Evolutionary conservation across 192 early-diverging fungal genomes (phyloP), one percentile per base, ranked within the genome.

Genomic region (Linnemannia elongata): DNA sequence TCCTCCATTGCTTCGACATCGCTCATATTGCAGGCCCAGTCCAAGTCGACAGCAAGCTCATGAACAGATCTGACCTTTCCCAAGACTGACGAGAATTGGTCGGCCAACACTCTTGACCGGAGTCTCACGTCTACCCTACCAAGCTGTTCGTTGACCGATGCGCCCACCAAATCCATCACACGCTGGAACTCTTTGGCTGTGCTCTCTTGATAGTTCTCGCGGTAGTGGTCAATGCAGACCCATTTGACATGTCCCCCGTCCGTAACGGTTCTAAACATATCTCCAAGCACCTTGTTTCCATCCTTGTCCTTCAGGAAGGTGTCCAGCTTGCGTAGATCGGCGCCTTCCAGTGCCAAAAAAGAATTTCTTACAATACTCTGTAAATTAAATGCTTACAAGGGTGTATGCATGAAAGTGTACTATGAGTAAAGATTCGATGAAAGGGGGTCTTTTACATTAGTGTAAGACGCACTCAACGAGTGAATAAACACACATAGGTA

Each of bases 181-280:
- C 41, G 24, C 35, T 15, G 45, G 60, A 77, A 77, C 38, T 41
- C 55, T 36, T 77, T 15, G 24, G 1, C 45, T 44, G 45, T 35
- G 44, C 30, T 77, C 47, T 77, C 57, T 63, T 77, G 44, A 44
- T 77, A 77, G 45, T 47, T 77, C 75, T 24, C 45, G 22, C 75
- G 75, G 45, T 60, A 76, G 38, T 76, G 41, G 41, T 41, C 41
- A 41, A 41, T 41, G 41, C 41, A 41, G 7, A 41, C 41, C 41
- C 41, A 41, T 7, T 41, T 41, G 41, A 41, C 41, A 41, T 41
- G 41, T 41, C 41, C 41, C 41, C 7, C 41, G 41, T 75, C 74
- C 20, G 74, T 75, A 6, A 54, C 52, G 24, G 55, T 63, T 18
- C 55, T 63, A 54, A 12, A 57, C 45, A 45, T 17, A 52, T 76